Base-by-base conservation (phyloP, 345 rosid genomes). In the Psidium guajava region DNA sequence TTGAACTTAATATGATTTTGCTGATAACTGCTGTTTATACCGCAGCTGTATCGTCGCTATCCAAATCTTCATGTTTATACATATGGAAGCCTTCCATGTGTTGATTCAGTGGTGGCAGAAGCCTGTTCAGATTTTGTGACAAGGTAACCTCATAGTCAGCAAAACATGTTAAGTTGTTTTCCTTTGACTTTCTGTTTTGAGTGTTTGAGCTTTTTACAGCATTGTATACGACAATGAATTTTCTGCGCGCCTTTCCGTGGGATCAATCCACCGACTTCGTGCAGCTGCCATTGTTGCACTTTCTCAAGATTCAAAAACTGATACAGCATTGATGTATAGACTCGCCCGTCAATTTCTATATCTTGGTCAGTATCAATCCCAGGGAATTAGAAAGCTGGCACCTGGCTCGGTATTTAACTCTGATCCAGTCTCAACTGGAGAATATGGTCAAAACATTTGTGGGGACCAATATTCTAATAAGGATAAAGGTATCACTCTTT, bases 21-120 rank as follows among this genome's bases (percentile, higher is more conserved):
- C 47, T 69, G 80, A 69, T 69, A 69, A 36, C 80, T 69, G 47
- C 77, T 36, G 47, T 69, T 69, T 47, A 18, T 74, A 49, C 84
- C 24, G 40, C 92, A 96, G 99, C 92, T 97, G 47, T 90, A 93
- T 86, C 44, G 86, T 50, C 90, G 84, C 80, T 93, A 90, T 87
- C 98, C 98, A 27, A 91, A 90, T 88, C 87, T 97, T 80, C 96
- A 86, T 91, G 98, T 95, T 54, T 95, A 93, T 89, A 87, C 95
- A 47, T 95, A 88, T 86, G 98, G 99, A 47, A 93, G 98, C 24
- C 97, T 97, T 86, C 99, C 99, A 20, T 95, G 98, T 84, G 91
- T 93, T 84, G 96, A 95, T 91, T 92, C 89, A 27, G 90, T 86
- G 59, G 91, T 94, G 58, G 96, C 99, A 56, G 91, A 93, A 84